Percentiles rank a stretch among this genome's conserved stretches.
Conservation (phyloP, 1,284 basidiomycete genomes). For the Boletus holoroseus region DNA sequence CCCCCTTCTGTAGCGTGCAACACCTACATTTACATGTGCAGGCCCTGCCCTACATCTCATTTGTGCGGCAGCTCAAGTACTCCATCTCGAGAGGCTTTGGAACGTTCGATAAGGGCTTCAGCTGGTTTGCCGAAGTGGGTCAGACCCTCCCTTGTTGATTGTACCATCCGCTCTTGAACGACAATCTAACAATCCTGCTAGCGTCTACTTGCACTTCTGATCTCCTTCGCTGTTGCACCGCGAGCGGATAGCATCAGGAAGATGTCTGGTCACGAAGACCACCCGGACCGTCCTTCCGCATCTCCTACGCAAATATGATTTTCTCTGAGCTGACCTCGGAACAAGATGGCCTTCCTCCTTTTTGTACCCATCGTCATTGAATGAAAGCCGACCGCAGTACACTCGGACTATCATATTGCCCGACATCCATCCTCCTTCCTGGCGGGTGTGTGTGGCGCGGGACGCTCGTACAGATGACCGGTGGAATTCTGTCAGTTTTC, state of each 20-base stretch:
- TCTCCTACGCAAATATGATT: background rate
- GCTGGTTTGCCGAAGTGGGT: slow-evolving; percentile 69
- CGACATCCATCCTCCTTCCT: background rate
- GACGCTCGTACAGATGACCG: background rate
- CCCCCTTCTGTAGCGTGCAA: slow-evolving; percentile 73
- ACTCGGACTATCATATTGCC: too few species aligned
- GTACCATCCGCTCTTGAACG: background rate
- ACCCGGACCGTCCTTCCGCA: background rate
- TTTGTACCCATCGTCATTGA: background rate
- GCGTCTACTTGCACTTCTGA: background rate
- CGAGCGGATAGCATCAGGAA: background rate
- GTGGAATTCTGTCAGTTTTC: background rate
- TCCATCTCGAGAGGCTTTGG: slow-evolving; percentile 41
- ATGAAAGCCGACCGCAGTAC: background rate
- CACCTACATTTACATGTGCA: slow-evolving; percentile 81
- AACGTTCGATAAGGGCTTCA: slow-evolving; percentile 56
- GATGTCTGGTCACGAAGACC: background rate
- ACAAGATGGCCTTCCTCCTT: too few species aligned
- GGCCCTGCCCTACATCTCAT: slow-evolving; percentile 57
- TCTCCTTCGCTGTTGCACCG: too few species aligned
- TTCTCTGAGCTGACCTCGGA: background rate
- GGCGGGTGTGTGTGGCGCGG: background rate
- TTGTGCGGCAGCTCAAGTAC: slow-evolving; percentile 50
- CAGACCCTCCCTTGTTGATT: slow-evolving; percentile 60
- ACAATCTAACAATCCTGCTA: background rate